Evolutionary conservation across 2,329 filamentous ascomycete species (phyloP).

Genomic region (Botrytis cinerea): DNA sequence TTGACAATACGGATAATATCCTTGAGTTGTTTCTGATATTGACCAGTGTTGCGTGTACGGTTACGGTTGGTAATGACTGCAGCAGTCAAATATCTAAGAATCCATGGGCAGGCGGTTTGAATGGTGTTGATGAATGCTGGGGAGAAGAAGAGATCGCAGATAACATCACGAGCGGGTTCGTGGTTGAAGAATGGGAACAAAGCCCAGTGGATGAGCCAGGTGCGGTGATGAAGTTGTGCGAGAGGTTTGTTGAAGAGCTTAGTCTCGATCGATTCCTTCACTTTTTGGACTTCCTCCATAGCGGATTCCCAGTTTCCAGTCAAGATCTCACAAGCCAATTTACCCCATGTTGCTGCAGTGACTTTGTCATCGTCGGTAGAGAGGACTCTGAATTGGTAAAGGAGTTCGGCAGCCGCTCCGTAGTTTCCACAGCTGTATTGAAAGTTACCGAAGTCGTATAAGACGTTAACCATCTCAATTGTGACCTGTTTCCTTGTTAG

Average conservation of each 20-base stretch:
- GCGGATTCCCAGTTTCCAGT: constrained; percentile 93
- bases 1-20: constrained; percentile 93
- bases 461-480: constrained; percentile 89
- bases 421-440: constrained; percentile 98
- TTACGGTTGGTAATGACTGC: constrained; percentile 92
- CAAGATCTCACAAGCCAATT: constrained; percentile 93
- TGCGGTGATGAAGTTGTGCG: constrained; percentile 92
- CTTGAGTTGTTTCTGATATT: constrained; percentile 98
- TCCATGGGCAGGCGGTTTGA: constrained; percentile 96
- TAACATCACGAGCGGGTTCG: constrained; percentile 82
- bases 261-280: constrained; percentile 89
- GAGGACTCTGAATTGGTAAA: constrained; percentile 97
- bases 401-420: constrained; percentile 81
- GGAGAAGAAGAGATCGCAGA: constrained; percentile 97
- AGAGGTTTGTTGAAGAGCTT: constrained; percentile 95
- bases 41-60: constrained; percentile 75
- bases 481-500: constrained; percentile 61
- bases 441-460: constrained; percentile 95
- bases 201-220: constrained; percentile 97
- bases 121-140: constrained; percentile 99
- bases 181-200: constrained; percentile 99
- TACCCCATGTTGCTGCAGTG: constrained; percentile 93
- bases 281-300: constrained; percentile 86
- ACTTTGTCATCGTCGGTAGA: constrained; percentile 99
- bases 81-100: constrained; percentile 88